Base-by-base conservation (phyloP, 1,284 basidiomycete species). In the Malassezia dermatis region DNA sequence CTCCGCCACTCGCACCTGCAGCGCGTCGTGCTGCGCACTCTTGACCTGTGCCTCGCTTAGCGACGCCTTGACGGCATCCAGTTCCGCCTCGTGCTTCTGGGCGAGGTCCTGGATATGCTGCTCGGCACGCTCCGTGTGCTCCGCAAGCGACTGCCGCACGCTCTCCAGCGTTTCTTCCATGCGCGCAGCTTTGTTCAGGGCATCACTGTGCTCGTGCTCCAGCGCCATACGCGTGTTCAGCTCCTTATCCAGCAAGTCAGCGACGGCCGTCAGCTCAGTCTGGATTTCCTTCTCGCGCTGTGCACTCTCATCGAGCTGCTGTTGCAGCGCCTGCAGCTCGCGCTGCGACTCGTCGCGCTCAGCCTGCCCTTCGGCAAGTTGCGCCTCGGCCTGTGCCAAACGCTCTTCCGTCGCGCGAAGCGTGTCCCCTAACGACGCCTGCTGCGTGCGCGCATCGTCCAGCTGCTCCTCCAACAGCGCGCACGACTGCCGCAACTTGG, bases 391-490 rank as follows among this genome's bases (percentile, higher is more conserved):
- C 62, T 85, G 84, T 0, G 82, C 76, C 21, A 93, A 82, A 77
- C 86, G 83, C 8, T 78, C 77, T 34, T 88, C 85, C 66, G 89
- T 86, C 30, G 88, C 86, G 2, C 82, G 77, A 1, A 89, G 78
- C 67, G 90, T 86, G 45, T 85, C 83, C 62, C 85, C 86, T n/a
- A 83, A 79, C 51, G 85, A 66, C 24, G 89, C 85, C 63, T 90
- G 87, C 71, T 86, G 88, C 0, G 83, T 77, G 34, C 88, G 80
- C 3, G 77, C 71, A 4, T 85, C 82, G 58, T 90, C 88, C 8
- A 94, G 81, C 68, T 94, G 88, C 8, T 83, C 83, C 66, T 93
- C 88, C 21, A 94, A 77, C 1, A 85, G 83, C 1, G 80, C 78
- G 11, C 91, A 80, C 64, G 93, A 89, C 54, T 95, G 89, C 65